Conservation (phyloP, 2,329 filamentous ascomycete genomes). For the Allantophomopsis lycopodina region DNA sequence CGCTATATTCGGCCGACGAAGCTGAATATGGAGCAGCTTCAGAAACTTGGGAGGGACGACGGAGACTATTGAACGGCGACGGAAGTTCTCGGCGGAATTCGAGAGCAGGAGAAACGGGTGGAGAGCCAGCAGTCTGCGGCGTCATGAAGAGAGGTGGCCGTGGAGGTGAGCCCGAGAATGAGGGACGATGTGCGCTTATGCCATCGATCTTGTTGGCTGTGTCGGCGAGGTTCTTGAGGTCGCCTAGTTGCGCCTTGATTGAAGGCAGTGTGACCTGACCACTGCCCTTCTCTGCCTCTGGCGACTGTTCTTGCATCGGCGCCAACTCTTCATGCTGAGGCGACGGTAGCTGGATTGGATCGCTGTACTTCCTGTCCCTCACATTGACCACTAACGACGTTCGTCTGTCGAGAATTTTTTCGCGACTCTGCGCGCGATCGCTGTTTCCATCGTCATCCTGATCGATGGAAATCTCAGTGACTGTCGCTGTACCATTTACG, state of each 20-base stretch:
- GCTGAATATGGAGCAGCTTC: conserved; percentile 10
- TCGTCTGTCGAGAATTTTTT: conserved; percentile 1
- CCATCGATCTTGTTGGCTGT: conserved; percentile 1
- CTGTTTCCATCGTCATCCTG: too few species aligned
- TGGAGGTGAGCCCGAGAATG: conserved; percentile 16
- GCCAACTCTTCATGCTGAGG: conserved; percentile 10
- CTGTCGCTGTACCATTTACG: too few species aligned
- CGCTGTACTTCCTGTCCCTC: conserved; percentile 3
- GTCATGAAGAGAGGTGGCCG: conserved; percentile 3
- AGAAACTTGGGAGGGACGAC: conserved; percentile 12
- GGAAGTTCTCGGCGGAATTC: conserved; percentile 27
- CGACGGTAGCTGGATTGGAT: conserved; percentile 2
- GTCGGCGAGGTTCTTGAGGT: conserved; percentile 14
- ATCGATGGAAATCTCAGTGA: too few species aligned
- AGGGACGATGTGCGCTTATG: conserved; percentile 5
- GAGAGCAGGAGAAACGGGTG: conserved; percentile 15
- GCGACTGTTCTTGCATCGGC: conserved; percentile 13
- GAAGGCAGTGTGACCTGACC: conserved; percentile 17
- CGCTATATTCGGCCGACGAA: conserved; percentile 13
- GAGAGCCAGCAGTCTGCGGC: conserved; percentile 10
- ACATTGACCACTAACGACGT: conserved; percentile 3
- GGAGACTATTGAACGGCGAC: conserved; percentile 13
- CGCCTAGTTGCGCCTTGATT: conserved; percentile 14
- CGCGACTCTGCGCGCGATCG: too few species aligned
- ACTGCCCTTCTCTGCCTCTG: conserved; percentile 12